Evolutionary conservation across 2,329 filamentous ascomycete genomes (phyloP), one percentile per base, ranked within the genome.

Genomic region (Pezizomycotina sp.): DNA sequence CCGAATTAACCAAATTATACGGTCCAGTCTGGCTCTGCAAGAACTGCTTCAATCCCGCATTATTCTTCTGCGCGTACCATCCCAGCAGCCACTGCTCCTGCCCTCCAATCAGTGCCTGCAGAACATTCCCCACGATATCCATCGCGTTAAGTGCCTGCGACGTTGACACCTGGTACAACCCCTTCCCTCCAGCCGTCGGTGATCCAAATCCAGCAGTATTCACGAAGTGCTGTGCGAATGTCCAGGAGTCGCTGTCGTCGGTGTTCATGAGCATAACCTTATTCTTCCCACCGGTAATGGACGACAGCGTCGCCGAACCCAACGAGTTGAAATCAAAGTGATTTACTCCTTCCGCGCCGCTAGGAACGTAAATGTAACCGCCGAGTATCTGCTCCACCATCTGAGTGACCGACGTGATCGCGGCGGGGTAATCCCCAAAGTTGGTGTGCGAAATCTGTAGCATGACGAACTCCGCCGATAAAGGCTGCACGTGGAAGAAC

Each of bases 401-500:
- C n/a, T n/a, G n/a, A n/a, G n/a, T n/a, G n/a, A n/a, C n/a, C n/a
- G n/a, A n/a, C n/a, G n/a, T n/a, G n/a, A n/a, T n/a, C n/a, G n/a
- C n/a, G n/a, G n/a, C n/a, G n/a, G n/a, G n/a, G n/a, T n/a, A n/a
- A n/a, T n/a, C n/a, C n/a, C n/a, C n/a, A n/a, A n/a, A n/a, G n/a
- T 44, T 44, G 6, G 41, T 44, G 18, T 44, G 41, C 6, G 41
- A 44, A 8, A 44, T 34, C 18, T 40, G 36, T 4, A 44, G 13
- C 8, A 38, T 36, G 3, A 44, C 33, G 0, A 44, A 23, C 21
- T 44, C 41, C 16, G 28, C 33, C 6, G 36, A 25, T 1, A 9
- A 13, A 2, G 27, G 15, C 5, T 33, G 31, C 2, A 22, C 27
- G 4, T 21, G 9, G 2, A 44, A 16, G 14, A 40, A 44, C 5